Percentiles rank a stretch among this genome's conserved stretches.
Evolutionary conservation across 768 basidiomycete genomes (phyloP).

Genomic region (Coprinopsis marcescibilis): DNA sequence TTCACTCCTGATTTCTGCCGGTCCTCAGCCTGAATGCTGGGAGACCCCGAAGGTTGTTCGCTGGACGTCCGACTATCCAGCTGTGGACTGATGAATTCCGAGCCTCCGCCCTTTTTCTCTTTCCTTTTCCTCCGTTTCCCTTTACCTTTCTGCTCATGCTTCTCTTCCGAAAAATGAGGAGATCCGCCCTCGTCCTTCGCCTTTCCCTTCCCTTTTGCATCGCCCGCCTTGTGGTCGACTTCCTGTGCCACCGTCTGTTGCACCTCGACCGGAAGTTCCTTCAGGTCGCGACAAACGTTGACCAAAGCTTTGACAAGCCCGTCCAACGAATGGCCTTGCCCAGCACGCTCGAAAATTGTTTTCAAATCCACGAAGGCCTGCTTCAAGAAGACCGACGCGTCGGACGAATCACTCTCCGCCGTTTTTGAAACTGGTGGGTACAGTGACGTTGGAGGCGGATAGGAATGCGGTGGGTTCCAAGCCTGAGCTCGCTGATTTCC

Average conservation of each 20-base stretch:
- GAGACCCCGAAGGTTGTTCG: too few relatives aligned
- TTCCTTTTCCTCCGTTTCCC: constrained; percentile 9
- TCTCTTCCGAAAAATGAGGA: too few relatives aligned
- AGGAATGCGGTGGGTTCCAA: constrained; percentile 3
- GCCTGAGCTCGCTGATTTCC: neutral
- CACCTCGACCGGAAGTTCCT: constrained; percentile 12
- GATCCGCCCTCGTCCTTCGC: constrained; percentile 1
- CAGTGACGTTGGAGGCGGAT: neutral
- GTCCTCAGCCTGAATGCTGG: neutral
- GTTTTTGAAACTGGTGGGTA: constrained; percentile 13
- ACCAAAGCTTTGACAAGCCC: constrained; percentile 21
- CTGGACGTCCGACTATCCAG: too few relatives aligned
- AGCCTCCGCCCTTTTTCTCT: constrained; percentile 7
- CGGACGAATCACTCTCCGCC: neutral
- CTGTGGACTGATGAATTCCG: neutral
- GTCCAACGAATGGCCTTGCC: constrained; percentile 26
- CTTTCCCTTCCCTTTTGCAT: constrained; percentile 8
- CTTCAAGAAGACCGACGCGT: constrained; percentile 9
- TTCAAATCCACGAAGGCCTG: constrained; percentile 24
- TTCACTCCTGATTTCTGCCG: neutral
- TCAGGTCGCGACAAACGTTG: constrained; percentile 15
- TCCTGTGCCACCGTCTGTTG: constrained; percentile 12
- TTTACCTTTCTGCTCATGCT: constrained; percentile 14
- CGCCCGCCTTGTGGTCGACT: constrained; percentile 1
- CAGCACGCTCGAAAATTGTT: constrained; percentile 29